Conservation (phyloP, 2,329 filamentous ascomycete genomes). For the Botrytis pseudocinerea region DNA sequence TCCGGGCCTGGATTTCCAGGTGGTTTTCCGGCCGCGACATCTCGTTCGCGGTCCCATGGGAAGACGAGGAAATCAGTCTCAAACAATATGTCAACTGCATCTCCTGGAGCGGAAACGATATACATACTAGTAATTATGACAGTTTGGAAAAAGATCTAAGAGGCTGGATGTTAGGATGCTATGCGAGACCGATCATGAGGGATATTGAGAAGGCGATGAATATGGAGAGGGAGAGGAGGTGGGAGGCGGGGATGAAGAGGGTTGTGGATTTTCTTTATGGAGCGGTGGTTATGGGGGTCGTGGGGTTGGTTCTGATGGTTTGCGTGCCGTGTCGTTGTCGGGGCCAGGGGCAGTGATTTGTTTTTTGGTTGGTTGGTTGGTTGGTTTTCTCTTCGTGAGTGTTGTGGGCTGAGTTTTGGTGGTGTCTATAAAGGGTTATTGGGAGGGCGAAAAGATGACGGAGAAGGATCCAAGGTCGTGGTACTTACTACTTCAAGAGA, state of each 20-base stretch:
- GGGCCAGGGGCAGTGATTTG: not conserved
- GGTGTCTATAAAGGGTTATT: not conserved
- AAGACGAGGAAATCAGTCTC: not conserved
- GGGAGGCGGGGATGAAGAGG: not conserved
- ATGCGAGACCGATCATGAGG: not conserved
- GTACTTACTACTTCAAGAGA: too few species aligned
- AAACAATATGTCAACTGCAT: not conserved
- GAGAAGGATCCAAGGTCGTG: not conserved
- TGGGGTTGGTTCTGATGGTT: not conserved
- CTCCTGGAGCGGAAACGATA: not conserved
- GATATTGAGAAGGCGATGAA: constrained; percentile 5
- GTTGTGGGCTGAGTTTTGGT: too few species aligned
- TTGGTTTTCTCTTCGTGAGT: too few species aligned
- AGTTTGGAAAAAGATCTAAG: not conserved
- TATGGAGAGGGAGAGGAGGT: not conserved
- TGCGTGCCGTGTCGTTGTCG: not conserved
- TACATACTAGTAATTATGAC: not conserved
- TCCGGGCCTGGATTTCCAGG: not conserved
- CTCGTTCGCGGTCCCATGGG: not conserved
- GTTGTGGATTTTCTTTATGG: not conserved
- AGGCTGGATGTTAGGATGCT: not conserved
- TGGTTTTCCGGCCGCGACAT: constrained; percentile 8
- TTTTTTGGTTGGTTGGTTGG: too few species aligned
- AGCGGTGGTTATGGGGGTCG: not conserved
- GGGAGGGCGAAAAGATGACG: not conserved